Conservation (phyloP, 345 rosid genomes). For the Syzygium oleosum region DNA sequence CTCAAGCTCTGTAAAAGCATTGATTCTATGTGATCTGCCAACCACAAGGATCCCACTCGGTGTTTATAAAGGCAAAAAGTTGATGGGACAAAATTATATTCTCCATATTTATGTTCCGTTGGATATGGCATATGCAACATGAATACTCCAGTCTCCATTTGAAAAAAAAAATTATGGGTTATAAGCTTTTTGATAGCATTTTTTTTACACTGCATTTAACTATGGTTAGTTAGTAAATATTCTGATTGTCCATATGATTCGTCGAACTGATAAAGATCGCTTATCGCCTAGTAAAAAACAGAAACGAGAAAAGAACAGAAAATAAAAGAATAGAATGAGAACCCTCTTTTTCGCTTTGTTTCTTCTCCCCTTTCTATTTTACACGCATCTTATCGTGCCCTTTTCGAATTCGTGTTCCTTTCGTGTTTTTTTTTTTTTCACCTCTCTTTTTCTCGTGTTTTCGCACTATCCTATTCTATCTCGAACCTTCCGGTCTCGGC, state of each 20-base stretch:
- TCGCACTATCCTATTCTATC: not conserved
- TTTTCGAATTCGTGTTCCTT: not conserved
- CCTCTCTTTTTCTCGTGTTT: not conserved
- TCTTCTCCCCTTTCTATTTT: not conserved
- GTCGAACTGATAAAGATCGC: not conserved
- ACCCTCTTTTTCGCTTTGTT: not conserved
- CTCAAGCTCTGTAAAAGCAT: not conserved
- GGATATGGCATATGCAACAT: not conserved
- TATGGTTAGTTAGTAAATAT: not conserved
- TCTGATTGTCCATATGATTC: not conserved
- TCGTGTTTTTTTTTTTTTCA: not conserved
- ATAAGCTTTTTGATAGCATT: too few relatives aligned
- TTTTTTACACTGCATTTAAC: not conserved
- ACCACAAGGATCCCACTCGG: not conserved
- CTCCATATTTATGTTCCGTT: not conserved
- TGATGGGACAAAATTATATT: not conserved
- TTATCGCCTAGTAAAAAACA: not conserved
- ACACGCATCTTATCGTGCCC: not conserved
- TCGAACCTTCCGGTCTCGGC: not conserved
- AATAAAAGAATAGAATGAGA: not conserved
- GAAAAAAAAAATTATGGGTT: not conserved
- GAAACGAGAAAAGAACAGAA: fast-evolving
- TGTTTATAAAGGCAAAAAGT: not conserved
- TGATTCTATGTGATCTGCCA: not conserved
- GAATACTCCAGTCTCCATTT: not conserved